These are phyloP conservation scores for Blastobotrys serpentis DNA, from an alignment of 1,139 yeast genomes.

Conservation along the genomic window DNA sequence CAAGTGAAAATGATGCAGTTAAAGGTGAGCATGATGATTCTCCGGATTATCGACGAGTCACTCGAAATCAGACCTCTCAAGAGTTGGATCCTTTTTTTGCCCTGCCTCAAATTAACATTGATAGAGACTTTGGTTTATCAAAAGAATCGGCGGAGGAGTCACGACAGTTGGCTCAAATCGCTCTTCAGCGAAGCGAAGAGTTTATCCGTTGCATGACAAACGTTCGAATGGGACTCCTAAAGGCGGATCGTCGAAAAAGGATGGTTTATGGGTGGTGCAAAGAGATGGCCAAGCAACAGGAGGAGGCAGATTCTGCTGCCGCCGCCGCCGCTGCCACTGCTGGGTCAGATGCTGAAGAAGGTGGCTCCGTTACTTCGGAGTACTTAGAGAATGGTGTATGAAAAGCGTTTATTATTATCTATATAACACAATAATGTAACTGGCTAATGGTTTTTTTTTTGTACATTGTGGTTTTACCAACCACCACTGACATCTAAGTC, in stretches of 20 bases:
- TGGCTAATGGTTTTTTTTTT: conserved; percentile 1
- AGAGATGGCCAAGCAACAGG: conserved; percentile 73
- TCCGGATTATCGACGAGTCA: conserved; percentile 35
- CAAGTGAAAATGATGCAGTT: conserved; percentile 17
- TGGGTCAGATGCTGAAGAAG: conserved; percentile 10
- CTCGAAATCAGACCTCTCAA: conserved; percentile 37
- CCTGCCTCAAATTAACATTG: conserved; percentile 51
- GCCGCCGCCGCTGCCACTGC: conserved; percentile 9
- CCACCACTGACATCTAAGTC: conserved; percentile 8
- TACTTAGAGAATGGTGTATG: neutral
- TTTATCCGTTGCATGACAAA: conserved; percentile 73
- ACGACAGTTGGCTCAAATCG: conserved; percentile 65
- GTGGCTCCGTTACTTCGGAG: neutral
- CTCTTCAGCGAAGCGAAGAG: conserved; percentile 86
- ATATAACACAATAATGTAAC: neutral
- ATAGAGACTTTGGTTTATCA: conserved; percentile 46
- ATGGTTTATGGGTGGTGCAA: conserved; percentile 77
- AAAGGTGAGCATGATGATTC: conserved; percentile 18
- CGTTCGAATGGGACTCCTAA: conserved; percentile 69
- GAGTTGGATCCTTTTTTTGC: conserved; percentile 64
- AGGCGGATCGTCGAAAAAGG: conserved; percentile 72
- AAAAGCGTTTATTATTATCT: neutral
- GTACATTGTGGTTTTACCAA: neutral
- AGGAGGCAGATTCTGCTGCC: conserved; percentile 30
- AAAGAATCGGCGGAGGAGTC: conserved; percentile 61